phyloP scores from a whole-genome alignment of 495 filamentous ascomycete genomes.

The Trichoderma orchidacearum region DNA sequence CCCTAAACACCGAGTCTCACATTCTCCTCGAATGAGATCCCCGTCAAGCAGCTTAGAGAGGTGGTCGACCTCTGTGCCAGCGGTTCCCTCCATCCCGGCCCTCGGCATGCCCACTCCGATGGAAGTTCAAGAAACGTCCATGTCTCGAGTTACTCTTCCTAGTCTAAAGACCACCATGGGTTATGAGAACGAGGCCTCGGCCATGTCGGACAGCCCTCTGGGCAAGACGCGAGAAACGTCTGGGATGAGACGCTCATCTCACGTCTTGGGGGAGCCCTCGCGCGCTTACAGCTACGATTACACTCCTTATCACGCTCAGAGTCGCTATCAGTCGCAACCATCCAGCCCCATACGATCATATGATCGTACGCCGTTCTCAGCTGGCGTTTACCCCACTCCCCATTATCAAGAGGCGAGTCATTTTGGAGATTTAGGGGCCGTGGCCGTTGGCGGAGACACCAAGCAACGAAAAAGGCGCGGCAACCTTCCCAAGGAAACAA shows the following conservation, averaged over 20 bases:
- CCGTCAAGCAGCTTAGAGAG: neutral
- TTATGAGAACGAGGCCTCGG: conserved; percentile 10
- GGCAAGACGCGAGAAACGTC: conserved; percentile 5
- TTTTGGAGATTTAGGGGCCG: conserved; percentile 10
- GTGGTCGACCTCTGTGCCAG: neutral
- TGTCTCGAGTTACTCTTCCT: neutral
- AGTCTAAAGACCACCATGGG: conserved; percentile 8
- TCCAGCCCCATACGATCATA: conserved; percentile 12
- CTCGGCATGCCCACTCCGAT: neutral
- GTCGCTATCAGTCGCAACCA: conserved; percentile 22
- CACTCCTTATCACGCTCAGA: conserved; percentile 18
- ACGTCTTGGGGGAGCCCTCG: no score
- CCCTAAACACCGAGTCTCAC: neutral
- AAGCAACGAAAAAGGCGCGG: conserved; percentile 54
- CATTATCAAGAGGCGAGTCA: conserved; percentile 17
- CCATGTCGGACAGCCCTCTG: conserved; percentile 10
- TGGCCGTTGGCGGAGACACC: conserved; percentile 20
- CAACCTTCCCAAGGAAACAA: conserved; percentile 78
- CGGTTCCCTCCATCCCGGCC: neutral
- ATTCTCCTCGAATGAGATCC: neutral
- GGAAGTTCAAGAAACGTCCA: neutral
- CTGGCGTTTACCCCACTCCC: conserved; percentile 11
- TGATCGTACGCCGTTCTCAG: conserved; percentile 21
- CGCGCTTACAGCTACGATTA: conserved; percentile 8
- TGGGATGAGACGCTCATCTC: no score